Conservation (phyloP, 1,284 basidiomycete genomes). For the Sporisorium iseilematis-ciliati region DNA sequence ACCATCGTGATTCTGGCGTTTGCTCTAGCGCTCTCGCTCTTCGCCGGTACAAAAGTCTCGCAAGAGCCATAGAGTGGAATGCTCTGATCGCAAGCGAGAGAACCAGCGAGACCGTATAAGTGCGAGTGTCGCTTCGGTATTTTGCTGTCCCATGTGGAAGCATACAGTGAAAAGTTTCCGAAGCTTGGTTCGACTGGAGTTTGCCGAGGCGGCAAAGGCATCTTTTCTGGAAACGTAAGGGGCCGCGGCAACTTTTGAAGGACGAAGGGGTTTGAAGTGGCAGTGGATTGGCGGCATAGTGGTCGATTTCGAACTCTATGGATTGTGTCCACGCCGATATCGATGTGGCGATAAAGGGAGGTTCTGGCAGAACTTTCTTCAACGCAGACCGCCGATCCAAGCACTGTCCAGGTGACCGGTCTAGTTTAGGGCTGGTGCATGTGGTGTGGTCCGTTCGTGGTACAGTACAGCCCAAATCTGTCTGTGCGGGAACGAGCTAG, state of each 20-base stretch:
- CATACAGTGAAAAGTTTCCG: background rate
- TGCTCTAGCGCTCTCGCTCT: background rate
- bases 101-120: too few relatives aligned
- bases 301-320: background rate
- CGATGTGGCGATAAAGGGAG: background rate
- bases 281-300: background rate
- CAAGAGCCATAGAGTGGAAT: background rate
- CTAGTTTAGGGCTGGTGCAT: too few relatives aligned
- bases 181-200: background rate
- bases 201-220: conserved; percentile 2
- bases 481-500: background rate
- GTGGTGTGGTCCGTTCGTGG: too few relatives aligned
- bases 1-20: background rate
- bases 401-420: too few relatives aligned
- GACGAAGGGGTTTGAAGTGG: background rate
- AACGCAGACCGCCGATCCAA: too few relatives aligned
- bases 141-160: background rate
- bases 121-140: too few relatives aligned
- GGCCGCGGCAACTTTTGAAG: background rate
- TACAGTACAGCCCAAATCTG: background rate
- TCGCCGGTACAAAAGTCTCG: background rate
- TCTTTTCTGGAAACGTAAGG: background rate
- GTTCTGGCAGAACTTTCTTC: conserved; percentile 4
- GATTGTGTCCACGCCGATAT: conserved; percentile 4
- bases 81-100: background rate